A percentile compares a stretch with the other conserved stretches of the same genome.
These are phyloP conservation scores for Neurospora hispaniola DNA, from an alignment of 495 filamentous ascomycete genomes.

Conservation along the genomic window DNA sequence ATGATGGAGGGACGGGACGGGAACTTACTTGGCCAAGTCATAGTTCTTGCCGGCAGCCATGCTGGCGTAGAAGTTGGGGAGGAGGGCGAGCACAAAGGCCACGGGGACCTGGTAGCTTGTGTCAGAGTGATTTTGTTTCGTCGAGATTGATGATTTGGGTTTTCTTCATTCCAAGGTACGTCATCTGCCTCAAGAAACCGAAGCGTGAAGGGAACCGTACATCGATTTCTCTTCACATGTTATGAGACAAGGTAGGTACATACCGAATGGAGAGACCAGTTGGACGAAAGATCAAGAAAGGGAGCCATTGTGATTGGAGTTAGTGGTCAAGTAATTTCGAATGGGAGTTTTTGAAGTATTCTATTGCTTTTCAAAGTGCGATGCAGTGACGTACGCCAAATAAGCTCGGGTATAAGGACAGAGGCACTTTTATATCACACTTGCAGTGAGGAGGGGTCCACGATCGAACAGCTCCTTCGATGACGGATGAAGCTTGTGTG, in stretches of 20 bases:
- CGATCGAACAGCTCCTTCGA: not conserved
- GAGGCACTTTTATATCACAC: not conserved
- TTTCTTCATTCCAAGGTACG: not conserved
- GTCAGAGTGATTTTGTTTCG: not conserved
- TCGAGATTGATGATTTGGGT: not conserved
- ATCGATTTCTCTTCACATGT: not conserved
- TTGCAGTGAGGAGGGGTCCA: not conserved
- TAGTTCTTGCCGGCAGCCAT: constrained; percentile 30
- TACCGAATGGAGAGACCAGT: constrained; percentile 39
- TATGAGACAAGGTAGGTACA: constrained; percentile 1
- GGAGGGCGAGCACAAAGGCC: constrained; percentile 29
- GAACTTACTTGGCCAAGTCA: constrained; percentile 21
- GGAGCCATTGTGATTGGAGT: constrained; percentile 24
- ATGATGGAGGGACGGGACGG: not conserved
- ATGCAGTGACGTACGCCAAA: not conserved
- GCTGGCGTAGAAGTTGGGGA: constrained; percentile 27
- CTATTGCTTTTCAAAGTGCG: not conserved
- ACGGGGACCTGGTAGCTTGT: constrained; percentile 30
- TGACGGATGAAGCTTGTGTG: not conserved
- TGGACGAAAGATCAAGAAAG: constrained; percentile 29
- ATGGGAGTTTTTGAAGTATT: not conserved
- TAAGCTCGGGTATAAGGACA: not conserved
- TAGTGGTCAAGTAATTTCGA: not conserved
- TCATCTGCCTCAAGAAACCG: not conserved
- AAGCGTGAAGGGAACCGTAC: not conserved